These are phyloP conservation scores for Penicillium sp. DNA, from an alignment of 2,329 filamentous ascomycete genomes.

Conservation along the genomic window DNA sequence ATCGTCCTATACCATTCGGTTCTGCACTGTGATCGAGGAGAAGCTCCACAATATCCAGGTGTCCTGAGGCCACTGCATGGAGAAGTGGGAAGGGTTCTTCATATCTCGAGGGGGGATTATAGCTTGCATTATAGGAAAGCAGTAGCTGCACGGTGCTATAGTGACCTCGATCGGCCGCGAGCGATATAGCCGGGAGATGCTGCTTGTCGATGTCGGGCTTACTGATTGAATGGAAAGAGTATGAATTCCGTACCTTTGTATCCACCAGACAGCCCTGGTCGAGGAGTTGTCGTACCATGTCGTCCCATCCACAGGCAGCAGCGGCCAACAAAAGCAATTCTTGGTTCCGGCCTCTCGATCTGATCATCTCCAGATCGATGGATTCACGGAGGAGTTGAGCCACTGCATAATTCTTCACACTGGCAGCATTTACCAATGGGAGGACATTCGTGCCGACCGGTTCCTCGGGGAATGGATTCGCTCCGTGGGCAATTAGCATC, in stretches of 20 bases:
- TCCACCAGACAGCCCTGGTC: background rate
- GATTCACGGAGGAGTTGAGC: background rate
- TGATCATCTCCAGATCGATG: background rate
- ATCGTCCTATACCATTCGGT: background rate
- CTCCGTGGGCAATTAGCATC: background rate
- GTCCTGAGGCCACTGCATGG: background rate
- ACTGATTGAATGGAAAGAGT: background rate
- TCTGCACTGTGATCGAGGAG: background rate
- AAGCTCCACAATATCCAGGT: background rate
- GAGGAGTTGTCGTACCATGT: background rate
- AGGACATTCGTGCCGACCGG: background rate
- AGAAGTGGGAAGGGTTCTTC: background rate
- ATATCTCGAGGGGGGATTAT: background rate
- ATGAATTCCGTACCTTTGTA: background rate
- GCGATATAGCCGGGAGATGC: background rate
- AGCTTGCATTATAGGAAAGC: background rate
- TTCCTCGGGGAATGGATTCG: background rate
- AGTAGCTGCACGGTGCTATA: background rate
- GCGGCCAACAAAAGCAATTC: background rate
- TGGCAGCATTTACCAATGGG: background rate
- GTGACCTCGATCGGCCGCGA: background rate
- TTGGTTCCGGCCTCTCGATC: background rate
- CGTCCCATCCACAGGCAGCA: background rate
- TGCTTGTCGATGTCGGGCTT: background rate
- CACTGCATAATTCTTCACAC: background rate